Evolutionary conservation across 2,329 filamentous ascomycete species (phyloP), one percentile per base, ranked within the genome.

Genomic region (Sclerotiophoma versabilis): DNA sequence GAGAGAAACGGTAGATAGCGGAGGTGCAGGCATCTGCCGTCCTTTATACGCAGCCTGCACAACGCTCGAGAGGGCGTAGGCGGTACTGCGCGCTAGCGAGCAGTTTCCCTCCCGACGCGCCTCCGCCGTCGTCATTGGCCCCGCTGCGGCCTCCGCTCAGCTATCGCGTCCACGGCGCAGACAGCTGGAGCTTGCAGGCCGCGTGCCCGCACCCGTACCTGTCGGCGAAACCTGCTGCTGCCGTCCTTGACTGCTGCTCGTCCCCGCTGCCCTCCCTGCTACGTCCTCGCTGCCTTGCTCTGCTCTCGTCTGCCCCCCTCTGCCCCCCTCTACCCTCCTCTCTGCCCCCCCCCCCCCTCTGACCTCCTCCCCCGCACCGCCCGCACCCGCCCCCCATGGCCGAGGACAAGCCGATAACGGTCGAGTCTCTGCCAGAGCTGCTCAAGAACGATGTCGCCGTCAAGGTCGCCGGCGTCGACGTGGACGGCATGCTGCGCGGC

Each of bases 401-500:
- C 32, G 49, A 37, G 17, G 44, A 43, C 29, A 29, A 46, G 29
- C 55, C 66, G 55, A 58, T 90, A 63, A 92, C 88, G 20, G 74
- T 82, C 60, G 84, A 88, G 44, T 81, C 84, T 59, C 82, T 96
- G 53, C 82, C 87, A 19, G 74, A 83, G 49, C 76, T 93, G 45
- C 87, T 95, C 57, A 79, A 84, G 61, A 67, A 88, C 71, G 92
- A 96, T 75, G 83, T 78, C 44, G 87, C 89, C 69, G 90, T 96
- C 77, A 97, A 96, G 76, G 84, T 97, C 33, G 92, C 91, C 9
- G 93, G 92, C 33, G 78, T 95, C 58, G 92, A 97, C 73, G 89
- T 93, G 53, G 92, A 97, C 72, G 92, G 92, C 61, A 86, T 92
- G 45, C 81, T 96, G 49, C 90, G 92, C 50, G 92, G 92, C 65